Evolutionary conservation across 1,139 yeast species (phyloP).

Genomic region (Diutina sp.): DNA sequence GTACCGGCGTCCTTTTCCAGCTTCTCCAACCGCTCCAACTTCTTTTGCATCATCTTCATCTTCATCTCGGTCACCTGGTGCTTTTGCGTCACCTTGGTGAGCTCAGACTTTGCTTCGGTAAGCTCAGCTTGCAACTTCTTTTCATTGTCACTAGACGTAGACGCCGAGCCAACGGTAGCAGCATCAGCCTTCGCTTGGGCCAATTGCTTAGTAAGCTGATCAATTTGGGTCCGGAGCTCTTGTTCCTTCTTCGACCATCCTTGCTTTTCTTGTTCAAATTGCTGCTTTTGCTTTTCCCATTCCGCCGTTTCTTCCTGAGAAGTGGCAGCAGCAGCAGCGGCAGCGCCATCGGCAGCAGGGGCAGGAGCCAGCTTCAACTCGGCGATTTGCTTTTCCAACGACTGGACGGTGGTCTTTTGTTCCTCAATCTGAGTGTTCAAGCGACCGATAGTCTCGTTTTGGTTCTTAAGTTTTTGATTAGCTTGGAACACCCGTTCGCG

Average conservation of each 20-base stretch:
- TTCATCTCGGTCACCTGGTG: background rate
- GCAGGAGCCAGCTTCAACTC: background rate
- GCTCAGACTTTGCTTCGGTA: background rate
- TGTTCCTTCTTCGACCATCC: background rate
- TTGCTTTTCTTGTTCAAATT: background rate
- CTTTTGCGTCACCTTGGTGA: background rate
- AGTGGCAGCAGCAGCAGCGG: background rate
- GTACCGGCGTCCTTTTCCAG: background rate
- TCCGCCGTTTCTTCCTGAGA: background rate
- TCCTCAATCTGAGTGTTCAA: background rate
- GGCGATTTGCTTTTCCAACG: background rate
- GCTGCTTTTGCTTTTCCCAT: background rate
- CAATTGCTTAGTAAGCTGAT: background rate
- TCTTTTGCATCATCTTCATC: constrained; percentile 1
- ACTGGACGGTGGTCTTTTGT: background rate
- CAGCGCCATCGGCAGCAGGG: background rate
- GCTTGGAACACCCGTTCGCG: background rate
- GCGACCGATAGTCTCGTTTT: background rate
- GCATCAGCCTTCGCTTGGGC: background rate
- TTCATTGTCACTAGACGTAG: background rate
- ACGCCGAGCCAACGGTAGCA: background rate
- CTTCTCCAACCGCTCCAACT: background rate
- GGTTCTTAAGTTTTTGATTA: background rate
- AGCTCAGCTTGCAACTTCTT: background rate
- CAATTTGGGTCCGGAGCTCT: background rate